These are phyloP conservation scores for Kondoa subrosea DNA, from an alignment of 768 basidiomycete species.

Conservation along the genomic window DNA sequence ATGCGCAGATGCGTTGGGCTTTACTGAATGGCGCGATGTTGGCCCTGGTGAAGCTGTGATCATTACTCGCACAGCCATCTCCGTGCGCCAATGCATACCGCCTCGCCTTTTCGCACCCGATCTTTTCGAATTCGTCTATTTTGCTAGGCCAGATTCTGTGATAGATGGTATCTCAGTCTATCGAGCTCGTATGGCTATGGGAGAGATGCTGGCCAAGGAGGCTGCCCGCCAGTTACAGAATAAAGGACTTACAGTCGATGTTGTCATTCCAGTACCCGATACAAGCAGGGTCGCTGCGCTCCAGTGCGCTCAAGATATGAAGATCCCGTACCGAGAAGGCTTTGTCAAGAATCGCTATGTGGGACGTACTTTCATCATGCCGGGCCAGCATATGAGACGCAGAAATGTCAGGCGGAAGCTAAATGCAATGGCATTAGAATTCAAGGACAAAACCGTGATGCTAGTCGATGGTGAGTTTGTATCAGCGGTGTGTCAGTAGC, in stretches of 20 bases:
- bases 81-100: constrained; percentile 53
- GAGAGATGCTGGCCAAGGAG: constrained; percentile 78
- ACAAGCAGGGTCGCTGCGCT: constrained; percentile 90
- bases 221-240: constrained; percentile 55
- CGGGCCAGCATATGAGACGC: constrained; percentile 65
- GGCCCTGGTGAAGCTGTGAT: constrained; percentile 90
- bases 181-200: constrained; percentile 98
- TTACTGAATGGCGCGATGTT: constrained; percentile 82
- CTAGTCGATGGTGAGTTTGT: constrained; percentile 75
- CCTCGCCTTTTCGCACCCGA: constrained; percentile 76
- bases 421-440: constrained; percentile 97
- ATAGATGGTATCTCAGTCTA: constrained; percentile 95
- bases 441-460: constrained; percentile 74
- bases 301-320: constrained; percentile 77
- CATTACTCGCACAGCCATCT: constrained; percentile 64
- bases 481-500: not conserved
- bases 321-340: constrained; percentile 86
- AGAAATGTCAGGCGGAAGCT: constrained; percentile 91
- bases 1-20: constrained; percentile 84
- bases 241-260: constrained; percentile 61
- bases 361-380: constrained; percentile 98
- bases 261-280: constrained; percentile 96
- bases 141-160: constrained; percentile 93
- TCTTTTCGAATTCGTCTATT: constrained; percentile 98
- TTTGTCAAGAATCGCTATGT: constrained; percentile 99